Evolutionary conservation across 176 grass and related monocot species (phyloP), one percentile per base, ranked within the genome.

Genomic region (Rhipidocladum racemiflorum): DNA sequence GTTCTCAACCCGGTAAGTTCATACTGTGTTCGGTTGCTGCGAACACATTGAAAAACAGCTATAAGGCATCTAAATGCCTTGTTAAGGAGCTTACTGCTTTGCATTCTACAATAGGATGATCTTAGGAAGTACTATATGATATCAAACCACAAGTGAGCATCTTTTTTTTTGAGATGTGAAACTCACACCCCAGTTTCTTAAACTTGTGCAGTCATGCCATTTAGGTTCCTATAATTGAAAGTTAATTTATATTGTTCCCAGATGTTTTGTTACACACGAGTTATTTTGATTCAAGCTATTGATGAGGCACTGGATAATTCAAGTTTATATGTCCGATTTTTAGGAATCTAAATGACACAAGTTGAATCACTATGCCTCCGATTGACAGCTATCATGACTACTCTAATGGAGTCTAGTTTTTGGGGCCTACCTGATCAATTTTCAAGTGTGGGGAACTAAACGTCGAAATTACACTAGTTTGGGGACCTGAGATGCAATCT

Each of bases 1-100:
- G 91, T 71, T 99, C 92, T 76, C 89, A 90, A 72, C 92, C 96
- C 75, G 95, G 95, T 97, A 77, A 78, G 75, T 78, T 24, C 21
- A 29, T 34, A 14, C 29, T 78, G 10, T 78, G n/a, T 64, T 81
- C 82, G 17, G 21, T 73, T 68, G 36, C 45, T 67, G 56, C 56
- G 29, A 74, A 57, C 10, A n/a, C 16, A 72, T 50, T 14, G 5
- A 32, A 72, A 50, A 30, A 50, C 14, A 56, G 23, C 20, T 50
- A 72, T 2, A 28, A 18, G 44, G 59, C 21, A 38, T 15, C 32
- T 14, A 73, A 50, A 34, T 50, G 17, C 8, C 68, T 71, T 48
- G 53, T 48, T 71, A 29, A 29, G 17, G 28, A 35, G 4, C 45
- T 34, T 34, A 6, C 21, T 11, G 4, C 30, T 30, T 55, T 74